Base-by-base conservation (phyloP, 768 basidiomycete genomes). In the Rhizopogon roseolus region DNA sequence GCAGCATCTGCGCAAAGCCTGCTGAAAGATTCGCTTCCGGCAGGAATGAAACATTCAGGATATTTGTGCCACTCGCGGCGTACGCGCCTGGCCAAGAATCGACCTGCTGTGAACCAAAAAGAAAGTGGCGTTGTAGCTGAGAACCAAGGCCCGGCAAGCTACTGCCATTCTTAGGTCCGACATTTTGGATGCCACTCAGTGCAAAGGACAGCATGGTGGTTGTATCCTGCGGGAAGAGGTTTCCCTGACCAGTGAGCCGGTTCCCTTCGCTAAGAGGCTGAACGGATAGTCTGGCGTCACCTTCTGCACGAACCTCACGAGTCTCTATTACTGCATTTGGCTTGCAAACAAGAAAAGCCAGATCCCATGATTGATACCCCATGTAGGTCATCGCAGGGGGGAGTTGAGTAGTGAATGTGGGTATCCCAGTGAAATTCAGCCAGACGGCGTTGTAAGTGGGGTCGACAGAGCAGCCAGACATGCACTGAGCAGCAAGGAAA, bases 321-420 rank as follows among this genome's bases (percentile, higher is more conserved):
- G 67, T 69, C 53, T 67, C 58, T 29, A 69, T 59, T 0, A 45
- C 54, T 25, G 57, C 45, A 36, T 65, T 63, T 17, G 67, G 66
- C 6, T 40, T 14, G 40, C 66, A 67, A 0, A 43, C 49, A 44
- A 67, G 34, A 34, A 60, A 34, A 11, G 62, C 60, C 41, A 67
- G n/a, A 17, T 58, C 27, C 65, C 61, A 67, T 4, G 57, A 55
- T 36, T 58, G 51, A 37, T 60, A 51, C 2, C 22, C 13, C 6
- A 1, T n/a, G 13, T 7, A 42, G 1, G 27, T 55, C 11, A 55
- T 22, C 11, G 41, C 4, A 22, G 41, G 41, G 22, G 29, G 54
- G 28, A 54, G 27, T 8, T 46, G 44, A 25, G 65, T 3, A 8
- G 58, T 50, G 19, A 65, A 59, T 0, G 58, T 52, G 0, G 52